Evolutionary conservation across 192 early-diverging fungal genomes (phyloP).

Genomic region (Gigaspora rosea): DNA sequence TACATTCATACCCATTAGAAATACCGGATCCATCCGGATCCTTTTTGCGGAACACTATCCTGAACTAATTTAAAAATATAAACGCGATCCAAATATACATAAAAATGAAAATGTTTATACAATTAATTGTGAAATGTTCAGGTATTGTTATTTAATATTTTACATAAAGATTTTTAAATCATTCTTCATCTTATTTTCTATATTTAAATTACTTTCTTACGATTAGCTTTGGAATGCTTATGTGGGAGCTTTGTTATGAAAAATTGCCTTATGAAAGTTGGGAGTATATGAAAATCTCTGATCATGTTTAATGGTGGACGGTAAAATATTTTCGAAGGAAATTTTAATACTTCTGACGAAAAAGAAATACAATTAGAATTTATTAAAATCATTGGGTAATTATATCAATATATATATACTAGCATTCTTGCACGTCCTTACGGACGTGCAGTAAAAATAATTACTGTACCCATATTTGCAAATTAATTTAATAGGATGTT

Average conservation of each 20-base stretch:
- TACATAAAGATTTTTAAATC: background rate
- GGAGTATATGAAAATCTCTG: background rate
- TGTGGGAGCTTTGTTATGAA: background rate
- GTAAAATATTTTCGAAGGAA: background rate
- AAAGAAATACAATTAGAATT: background rate
- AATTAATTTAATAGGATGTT: no score
- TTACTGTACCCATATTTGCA: no score
- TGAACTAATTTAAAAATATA: background rate
- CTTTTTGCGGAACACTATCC: no score
- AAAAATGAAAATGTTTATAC: background rate
- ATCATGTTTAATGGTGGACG: background rate
- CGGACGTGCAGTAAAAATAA: no score
- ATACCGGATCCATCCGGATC: no score
- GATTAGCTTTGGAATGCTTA: no score
- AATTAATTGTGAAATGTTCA: background rate
- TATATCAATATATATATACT: no score
- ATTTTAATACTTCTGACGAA: background rate
- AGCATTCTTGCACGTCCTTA: no score
- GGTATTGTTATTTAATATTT: background rate
- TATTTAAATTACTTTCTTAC: background rate
- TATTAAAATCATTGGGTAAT: no score
- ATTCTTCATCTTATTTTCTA: background rate
- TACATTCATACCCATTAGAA: no score
- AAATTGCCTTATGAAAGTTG: background rate
- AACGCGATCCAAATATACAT: background rate